These are phyloP conservation scores for Chaetomium tenue DNA, from an alignment of 495 filamentous ascomycete genomes.

Conservation along the genomic window DNA sequence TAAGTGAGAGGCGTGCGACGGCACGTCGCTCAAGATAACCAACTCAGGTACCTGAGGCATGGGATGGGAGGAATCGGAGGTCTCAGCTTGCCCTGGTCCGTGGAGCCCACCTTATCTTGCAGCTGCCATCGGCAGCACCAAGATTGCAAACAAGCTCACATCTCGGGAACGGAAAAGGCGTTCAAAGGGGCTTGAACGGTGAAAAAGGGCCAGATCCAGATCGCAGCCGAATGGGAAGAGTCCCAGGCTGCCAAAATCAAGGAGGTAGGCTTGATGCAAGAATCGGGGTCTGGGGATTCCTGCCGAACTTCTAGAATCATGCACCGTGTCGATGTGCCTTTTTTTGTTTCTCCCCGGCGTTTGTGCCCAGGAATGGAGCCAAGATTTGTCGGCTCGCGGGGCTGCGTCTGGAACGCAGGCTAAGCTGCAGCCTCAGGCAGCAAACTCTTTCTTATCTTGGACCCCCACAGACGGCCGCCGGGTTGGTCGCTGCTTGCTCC, in stretches of 20 bases:
- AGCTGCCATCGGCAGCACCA: slow-evolving; percentile 9
- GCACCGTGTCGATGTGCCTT: neutral
- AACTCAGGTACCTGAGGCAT: too few relatives aligned
- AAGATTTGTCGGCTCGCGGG: slow-evolving; percentile 25
- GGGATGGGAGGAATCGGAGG: neutral
- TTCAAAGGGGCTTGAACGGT: neutral
- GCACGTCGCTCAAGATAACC: neutral
- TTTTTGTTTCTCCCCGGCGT: neutral
- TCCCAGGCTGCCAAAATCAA: neutral
- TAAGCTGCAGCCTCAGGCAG: slow-evolving; percentile 22
- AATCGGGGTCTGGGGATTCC: neutral
- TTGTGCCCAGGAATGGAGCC: neutral
- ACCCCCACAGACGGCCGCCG: slow-evolving; percentile 31
- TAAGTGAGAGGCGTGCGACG: neutral
- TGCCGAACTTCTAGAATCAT: slow-evolving; percentile 10
- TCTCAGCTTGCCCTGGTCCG: neutral
- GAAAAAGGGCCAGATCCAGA: neutral
- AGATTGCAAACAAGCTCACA: neutral
- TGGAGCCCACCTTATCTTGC: slow-evolving; percentile 8
- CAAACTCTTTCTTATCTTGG: slow-evolving; percentile 35
- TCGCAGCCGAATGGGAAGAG: slow-evolving; percentile 20
- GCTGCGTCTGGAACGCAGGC: slow-evolving; percentile 19
- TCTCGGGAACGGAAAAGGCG: too few relatives aligned
- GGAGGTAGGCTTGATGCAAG: neutral
- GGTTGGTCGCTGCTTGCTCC: slow-evolving; percentile 24